These are phyloP conservation scores for Boletellus dicymbophilus DNA, from an alignment of 1,284 basidiomycete genomes.

Conservation along the genomic window DNA sequence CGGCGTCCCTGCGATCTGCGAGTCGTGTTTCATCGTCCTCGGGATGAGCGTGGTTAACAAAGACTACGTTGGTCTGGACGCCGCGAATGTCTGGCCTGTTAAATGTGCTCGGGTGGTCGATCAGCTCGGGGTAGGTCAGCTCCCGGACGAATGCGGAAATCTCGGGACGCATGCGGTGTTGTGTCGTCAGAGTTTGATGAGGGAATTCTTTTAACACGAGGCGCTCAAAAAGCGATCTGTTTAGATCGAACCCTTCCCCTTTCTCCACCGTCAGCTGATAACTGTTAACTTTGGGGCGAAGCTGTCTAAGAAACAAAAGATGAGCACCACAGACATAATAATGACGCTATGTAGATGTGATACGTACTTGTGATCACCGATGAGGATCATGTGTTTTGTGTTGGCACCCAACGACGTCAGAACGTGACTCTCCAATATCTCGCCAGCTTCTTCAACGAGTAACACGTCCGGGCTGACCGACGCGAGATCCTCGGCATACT, in stretches of 20 bases:
- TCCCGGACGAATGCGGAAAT: constrained; percentile 58
- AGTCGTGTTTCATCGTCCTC: constrained; percentile 50
- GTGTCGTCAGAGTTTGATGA: constrained; percentile 53
- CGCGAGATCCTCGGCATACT: constrained; percentile 48
- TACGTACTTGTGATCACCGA: neutral
- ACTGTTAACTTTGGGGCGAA: constrained; percentile 68
- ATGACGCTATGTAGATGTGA: neutral
- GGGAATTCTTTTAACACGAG: constrained; percentile 63
- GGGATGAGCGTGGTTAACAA: constrained; percentile 56
- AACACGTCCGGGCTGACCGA: constrained; percentile 50
- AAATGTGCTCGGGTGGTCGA: constrained; percentile 50
- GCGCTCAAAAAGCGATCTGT: constrained; percentile 65
- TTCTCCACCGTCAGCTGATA: constrained; percentile 65
- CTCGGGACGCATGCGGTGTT: constrained; percentile 73
- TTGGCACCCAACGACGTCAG: constrained; percentile 52
- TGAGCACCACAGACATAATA: neutral
- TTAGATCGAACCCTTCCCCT: constrained; percentile 62
- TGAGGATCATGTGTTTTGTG: constrained; percentile 58
- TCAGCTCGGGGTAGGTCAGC: constrained; percentile 64
- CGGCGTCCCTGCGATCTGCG: constrained; percentile 45
- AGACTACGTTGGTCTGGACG: constrained; percentile 56
- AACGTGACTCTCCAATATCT: constrained; percentile 68
- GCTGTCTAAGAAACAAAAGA: constrained; percentile 50
- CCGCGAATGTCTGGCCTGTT: constrained; percentile 54
- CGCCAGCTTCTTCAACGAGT: constrained; percentile 70